Conservation (phyloP, 2,329 filamentous ascomycete species). For the Endocalyx cinctus region DNA sequence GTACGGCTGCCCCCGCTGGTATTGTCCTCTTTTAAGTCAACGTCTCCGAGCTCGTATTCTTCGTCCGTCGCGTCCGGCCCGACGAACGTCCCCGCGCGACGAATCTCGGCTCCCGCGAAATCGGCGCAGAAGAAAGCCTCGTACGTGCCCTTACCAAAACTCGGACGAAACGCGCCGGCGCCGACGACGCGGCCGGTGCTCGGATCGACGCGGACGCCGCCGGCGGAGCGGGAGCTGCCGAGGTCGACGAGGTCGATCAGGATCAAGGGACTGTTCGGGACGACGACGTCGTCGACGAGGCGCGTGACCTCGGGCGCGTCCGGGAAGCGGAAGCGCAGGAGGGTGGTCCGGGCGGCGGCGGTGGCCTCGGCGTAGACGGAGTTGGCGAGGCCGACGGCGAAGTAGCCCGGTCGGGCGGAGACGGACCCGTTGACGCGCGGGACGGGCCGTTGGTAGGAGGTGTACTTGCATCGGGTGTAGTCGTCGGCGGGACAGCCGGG, state of each 20-base stretch:
- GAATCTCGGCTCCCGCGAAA: conserved; percentile 48
- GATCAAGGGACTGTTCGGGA: conserved; percentile 48
- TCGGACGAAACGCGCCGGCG: conserved; percentile 53
- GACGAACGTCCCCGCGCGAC: conserved; percentile 53
- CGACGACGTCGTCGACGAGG: conserved; percentile 16
- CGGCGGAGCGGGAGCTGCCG: conserved; percentile 43
- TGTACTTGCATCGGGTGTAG: conserved; percentile 46
- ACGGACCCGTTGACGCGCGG: conserved; percentile 46
- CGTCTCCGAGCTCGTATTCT: conserved; percentile 18
- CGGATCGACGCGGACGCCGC: conserved; percentile 46
- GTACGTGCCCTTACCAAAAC: conserved; percentile 57
- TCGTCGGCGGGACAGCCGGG: conserved; percentile 44
- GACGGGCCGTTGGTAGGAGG: conserved; percentile 40
- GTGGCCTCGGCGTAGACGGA: conserved; percentile 59
- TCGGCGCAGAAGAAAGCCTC: conserved; percentile 58
- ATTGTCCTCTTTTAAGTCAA: too few relatives aligned
- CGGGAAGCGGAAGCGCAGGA: conserved; percentile 57
- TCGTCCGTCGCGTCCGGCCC: conserved; percentile 37
- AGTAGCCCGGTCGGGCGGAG: conserved; percentile 55
- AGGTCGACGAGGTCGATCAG: conserved; percentile 58
- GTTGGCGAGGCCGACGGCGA: conserved; percentile 52
- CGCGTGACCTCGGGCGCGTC: conserved; percentile 23
- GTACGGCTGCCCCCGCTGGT: too few relatives aligned
- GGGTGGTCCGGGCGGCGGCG: conserved; percentile 50
- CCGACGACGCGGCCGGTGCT: conserved; percentile 53